These are phyloP conservation scores for Euphorbia celastroides DNA, from an alignment of 441 rosid species.

Conservation along the genomic window DNA sequence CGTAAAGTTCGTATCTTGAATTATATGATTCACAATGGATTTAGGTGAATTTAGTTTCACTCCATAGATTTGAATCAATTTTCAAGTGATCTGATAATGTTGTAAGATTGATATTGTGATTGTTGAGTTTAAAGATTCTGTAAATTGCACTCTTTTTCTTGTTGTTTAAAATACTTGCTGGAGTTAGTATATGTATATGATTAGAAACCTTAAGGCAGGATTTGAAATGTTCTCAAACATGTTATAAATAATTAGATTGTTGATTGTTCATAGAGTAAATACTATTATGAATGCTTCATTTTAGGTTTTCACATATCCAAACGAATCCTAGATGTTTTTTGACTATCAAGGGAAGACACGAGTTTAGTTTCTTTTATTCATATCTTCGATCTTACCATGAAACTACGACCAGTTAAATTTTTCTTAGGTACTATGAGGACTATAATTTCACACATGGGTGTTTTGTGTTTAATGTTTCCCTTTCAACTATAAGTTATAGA, in stretches of 20 bases:
- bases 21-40: no score
- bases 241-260: neutral
- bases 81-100: no score
- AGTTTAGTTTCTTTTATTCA: neutral
- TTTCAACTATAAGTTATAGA: no score
- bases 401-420: neutral
- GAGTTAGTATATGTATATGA: neutral
- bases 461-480: neutral
- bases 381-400: neutral
- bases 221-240: neutral
- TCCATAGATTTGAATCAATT: no score
- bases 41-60: no score
- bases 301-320: neutral
- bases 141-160: neutral
- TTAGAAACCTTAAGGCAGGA: neutral
- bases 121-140: neutral
- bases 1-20: no score
- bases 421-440: neutral
- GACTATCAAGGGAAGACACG: neutral
- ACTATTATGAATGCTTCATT: neutral
- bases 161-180: neutral
- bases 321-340: neutral
- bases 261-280: neutral
- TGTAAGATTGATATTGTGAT: no score
- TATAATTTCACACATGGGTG: neutral